Evolutionary conservation across 2,329 filamentous ascomycete genomes (phyloP).

Genomic region (Chrysosporium keratinophilum): DNA sequence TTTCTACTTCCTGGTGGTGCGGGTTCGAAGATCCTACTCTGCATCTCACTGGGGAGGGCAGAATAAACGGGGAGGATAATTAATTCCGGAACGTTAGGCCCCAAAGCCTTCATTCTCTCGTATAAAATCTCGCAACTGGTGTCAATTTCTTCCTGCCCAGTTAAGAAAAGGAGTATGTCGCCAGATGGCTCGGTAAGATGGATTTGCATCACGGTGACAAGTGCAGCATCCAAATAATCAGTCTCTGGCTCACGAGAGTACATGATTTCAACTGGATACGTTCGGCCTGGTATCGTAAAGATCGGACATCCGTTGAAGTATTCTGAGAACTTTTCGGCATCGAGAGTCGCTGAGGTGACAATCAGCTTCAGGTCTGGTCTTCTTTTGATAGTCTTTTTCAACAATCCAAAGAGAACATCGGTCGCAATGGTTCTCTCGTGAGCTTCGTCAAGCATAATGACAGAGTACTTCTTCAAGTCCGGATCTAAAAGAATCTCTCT

Average conservation of each 20-base stretch:
- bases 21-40: conserved; percentile 88
- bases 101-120: conserved; percentile 92
- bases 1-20: conserved; percentile 77
- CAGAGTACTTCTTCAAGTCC: conserved; percentile 77
- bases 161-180: conserved; percentile 94
- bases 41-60: conserved; percentile 83
- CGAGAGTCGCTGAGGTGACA: conserved; percentile 89
- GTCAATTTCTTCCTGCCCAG: conserved; percentile 96
- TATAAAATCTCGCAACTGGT: conserved; percentile 84
- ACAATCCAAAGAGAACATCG: conserved; percentile 82
- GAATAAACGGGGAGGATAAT: conserved; percentile 95
- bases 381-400: conserved; percentile 85
- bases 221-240: conserved; percentile 84
- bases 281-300: conserved; percentile 89
- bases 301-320: conserved; percentile 97
- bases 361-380: conserved; percentile 86
- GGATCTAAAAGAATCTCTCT: conserved; percentile 90
- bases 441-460: conserved; percentile 96
- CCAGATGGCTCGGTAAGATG: conserved; percentile 84
- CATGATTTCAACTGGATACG: conserved; percentile 90
- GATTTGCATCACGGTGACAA: conserved; percentile 98
- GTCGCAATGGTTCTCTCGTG: conserved; percentile 96
- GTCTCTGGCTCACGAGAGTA: conserved; percentile 92
- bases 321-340: conserved; percentile 92
- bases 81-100: conserved; percentile 79